Percentiles rank a stretch among this genome's conserved stretches.
Evolutionary conservation across 192 early-diverging fungal genomes (phyloP).

Genomic region (Coemansia sp.): DNA sequence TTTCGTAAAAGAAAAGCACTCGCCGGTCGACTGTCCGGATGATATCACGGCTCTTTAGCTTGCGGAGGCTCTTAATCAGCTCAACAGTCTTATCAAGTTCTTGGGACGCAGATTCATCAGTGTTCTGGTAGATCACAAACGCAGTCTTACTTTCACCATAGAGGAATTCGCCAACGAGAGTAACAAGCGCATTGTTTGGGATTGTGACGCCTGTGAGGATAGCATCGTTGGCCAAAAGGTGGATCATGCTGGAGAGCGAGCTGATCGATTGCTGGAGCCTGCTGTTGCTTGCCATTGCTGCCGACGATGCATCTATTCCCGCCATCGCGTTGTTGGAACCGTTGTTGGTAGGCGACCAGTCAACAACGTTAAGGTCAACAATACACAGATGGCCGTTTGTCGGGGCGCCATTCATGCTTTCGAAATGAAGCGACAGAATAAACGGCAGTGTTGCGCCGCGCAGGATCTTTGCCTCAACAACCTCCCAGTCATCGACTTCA

Average conservation of each 20-base stretch:
- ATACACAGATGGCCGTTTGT: slow-evolving; percentile 53
- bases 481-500: slow-evolving; percentile 55
- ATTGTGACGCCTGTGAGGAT: slow-evolving; percentile 40
- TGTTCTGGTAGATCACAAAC: slow-evolving; percentile 43
- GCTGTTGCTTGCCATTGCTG: neutral
- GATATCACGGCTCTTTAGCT: slow-evolving; percentile 48
- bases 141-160: slow-evolving; percentile 52
- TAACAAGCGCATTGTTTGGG: slow-evolving; percentile 33
- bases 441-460: slow-evolving; percentile 50
- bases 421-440: slow-evolving; percentile 52
- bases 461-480: slow-evolving; percentile 37
- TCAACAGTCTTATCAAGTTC: slow-evolving; percentile 22
- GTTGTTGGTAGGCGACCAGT: slow-evolving; percentile 24
- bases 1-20: slow-evolving; percentile 55
- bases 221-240: slow-evolving; percentile 40
- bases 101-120: slow-evolving; percentile 20
- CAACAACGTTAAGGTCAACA: slow-evolving; percentile 38
- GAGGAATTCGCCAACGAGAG: slow-evolving; percentile 42
- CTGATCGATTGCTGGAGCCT: slow-evolving; percentile 40
- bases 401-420: slow-evolving; percentile 38
- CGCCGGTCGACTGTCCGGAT: slow-evolving; percentile 43
- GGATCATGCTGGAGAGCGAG: slow-evolving; percentile 37
- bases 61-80: slow-evolving; percentile 37
- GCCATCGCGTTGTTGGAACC: neutral
- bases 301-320: neutral